Evolutionary conservation across 805 yeast genomes (phyloP).

Genomic region (Ascoidea tarda): DNA sequence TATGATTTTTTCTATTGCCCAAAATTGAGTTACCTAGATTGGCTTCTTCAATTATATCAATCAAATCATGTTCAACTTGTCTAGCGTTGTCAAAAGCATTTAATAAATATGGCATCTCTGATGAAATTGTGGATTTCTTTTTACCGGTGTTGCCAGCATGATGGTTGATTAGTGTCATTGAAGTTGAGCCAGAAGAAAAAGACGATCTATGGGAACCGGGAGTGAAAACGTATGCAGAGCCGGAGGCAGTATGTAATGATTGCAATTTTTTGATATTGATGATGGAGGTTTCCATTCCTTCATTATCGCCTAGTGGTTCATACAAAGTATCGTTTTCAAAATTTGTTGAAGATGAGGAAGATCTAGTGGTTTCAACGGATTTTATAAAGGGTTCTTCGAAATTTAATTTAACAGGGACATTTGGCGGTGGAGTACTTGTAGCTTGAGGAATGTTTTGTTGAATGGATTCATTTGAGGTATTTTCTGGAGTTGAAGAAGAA

Average conservation of each 20-base stretch:
- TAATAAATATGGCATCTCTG: slow-evolving; percentile 53
- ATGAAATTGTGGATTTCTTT: slow-evolving; percentile 31
- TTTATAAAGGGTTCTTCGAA: too few species aligned
- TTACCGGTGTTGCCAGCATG: too few species aligned
- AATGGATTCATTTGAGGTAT: too few species aligned
- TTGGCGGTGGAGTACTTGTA: neutral
- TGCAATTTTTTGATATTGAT: too few species aligned
- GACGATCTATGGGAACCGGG: neutral
- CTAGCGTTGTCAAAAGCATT: slow-evolving; percentile 54
- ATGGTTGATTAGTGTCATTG: neutral
- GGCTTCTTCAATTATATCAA: too few species aligned
- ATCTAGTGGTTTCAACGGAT: neutral
- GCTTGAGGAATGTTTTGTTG: neutral
- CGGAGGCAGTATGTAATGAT: neutral
- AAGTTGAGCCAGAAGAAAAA: neutral
- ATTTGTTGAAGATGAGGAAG: slow-evolving; percentile 3
- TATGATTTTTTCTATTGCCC: too few species aligned
- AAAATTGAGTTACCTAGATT: too few species aligned
- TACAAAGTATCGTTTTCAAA: slow-evolving; percentile 8
- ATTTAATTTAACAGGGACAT: neutral
- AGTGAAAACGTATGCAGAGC: neutral
- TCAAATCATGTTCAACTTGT: slow-evolving; percentile 37
- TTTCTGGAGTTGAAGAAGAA: neutral
- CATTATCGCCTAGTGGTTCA: slow-evolving; percentile 4
- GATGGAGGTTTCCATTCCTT: neutral